Base-by-base conservation (phyloP, 805 yeast species). In the Cephaloascus albidus region DNA sequence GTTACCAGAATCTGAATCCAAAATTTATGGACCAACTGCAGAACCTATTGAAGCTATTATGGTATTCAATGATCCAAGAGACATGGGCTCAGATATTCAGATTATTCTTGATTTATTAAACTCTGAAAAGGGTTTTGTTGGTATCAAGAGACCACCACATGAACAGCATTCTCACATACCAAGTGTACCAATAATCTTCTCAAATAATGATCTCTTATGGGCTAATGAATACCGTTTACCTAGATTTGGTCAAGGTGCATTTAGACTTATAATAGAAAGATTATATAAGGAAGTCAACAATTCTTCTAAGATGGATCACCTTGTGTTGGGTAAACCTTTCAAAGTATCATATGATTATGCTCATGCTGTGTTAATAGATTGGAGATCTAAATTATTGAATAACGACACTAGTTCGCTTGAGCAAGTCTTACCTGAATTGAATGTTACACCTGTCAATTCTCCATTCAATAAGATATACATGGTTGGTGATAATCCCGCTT, bases 401-500 rank as follows among this genome's bases (percentile, higher is more conserved):
- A 43, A 38, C 36, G 40, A 38, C 5, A 27, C 36, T 3, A 38
- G 39, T 8, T 45, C 42, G 10, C 47, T 48, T 8, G 43, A 45
- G 3, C 66, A 65, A 40, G 45, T 54, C 16, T 48, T 65, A 15
- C 84, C 84, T 1, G 53, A 50, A 17, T 57, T 79, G 40, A 71
- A 74, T 20, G 49, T 47, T n/a, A 46, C 68, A 2, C 72, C 72
- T 4, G 40, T 39, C 3, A 16, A 44, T 2, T 49, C 71, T 0
- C 78, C 74, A n/a, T 68, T 83, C 49, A 62, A 66, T 30, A 59
- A 71, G n/a, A 82, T 93, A 2, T 89, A 71, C 61, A 93, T 93
- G 98, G 86, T 93, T 28, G 98, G 98, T 20, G 98, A 93, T 60
- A 93, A 93, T 57, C 97, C 97, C 3, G 93, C 81, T 20, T 76